Conservation (phyloP, 176 grass and related monocot genomes). For the Juncus effusus region DNA sequence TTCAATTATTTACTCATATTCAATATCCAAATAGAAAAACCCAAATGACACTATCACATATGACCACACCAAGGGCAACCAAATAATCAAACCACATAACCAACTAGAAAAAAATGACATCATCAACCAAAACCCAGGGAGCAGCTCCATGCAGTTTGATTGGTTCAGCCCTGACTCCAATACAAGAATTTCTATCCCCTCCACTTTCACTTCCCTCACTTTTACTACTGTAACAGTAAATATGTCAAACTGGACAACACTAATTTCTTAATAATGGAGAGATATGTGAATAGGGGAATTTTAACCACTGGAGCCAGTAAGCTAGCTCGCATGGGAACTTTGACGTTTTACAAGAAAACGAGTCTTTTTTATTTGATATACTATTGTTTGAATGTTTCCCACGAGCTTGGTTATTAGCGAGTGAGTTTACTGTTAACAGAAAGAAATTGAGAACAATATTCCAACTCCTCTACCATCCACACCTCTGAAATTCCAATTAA, state of each 20-base stretch:
- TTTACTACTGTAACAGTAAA: background rate
- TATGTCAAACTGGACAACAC: background rate
- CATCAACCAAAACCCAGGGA: conserved; percentile 14
- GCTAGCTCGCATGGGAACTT: conserved; percentile 14
- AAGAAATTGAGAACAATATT: conserved; percentile 14
- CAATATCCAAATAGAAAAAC: too few relatives aligned
- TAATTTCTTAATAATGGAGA: background rate
- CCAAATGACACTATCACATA: too few relatives aligned
- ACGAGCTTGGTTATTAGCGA: conserved; percentile 5
- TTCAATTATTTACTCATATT: too few relatives aligned
- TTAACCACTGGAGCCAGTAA: conserved; percentile 31
- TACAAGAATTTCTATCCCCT: too few relatives aligned
- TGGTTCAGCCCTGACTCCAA: conserved; percentile 33
- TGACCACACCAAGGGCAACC: too few relatives aligned
- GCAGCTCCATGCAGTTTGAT: conserved; percentile 28
- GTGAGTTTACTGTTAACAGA: too few relatives aligned
- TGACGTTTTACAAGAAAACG: conserved; percentile 13
- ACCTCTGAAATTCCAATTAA: background rate
- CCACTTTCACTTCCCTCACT: background rate
- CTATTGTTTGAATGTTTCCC: conserved; percentile 12
- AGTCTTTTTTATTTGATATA: conserved; percentile 18
- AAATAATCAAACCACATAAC: too few relatives aligned
- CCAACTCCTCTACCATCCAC: background rate
- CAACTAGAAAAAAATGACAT: too few relatives aligned
- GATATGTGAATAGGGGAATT: background rate